Base-by-base conservation (phyloP, 2,329 filamentous ascomycete species). In the Incumbomyces delicatus region DNA sequence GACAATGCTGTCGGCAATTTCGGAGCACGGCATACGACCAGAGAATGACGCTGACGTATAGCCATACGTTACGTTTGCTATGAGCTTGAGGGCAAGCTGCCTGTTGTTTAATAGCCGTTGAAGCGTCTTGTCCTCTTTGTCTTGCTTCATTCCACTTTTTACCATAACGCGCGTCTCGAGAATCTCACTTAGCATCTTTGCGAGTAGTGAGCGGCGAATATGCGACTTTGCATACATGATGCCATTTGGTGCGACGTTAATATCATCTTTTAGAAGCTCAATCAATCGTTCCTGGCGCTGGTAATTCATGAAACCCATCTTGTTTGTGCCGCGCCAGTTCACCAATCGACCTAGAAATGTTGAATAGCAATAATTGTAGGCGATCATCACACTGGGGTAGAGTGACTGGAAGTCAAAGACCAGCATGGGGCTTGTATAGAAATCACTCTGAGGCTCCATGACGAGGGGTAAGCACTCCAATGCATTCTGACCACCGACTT, bases 331-430 rank as follows among this genome's bases (percentile, higher is more conserved):
- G n/a, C 87, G 80, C 90, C 90, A 95, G 56, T 81, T 79, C 22
- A 81, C 78, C 33, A 95, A 81, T 27, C 92, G 80, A 0, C 92
- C 92, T 0, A 96, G 73, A 57, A 89, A 98, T 0, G 92, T 98
- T 0, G 92, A 96, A 61, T 98, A 98, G 68, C 92, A 98, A 61
- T 95, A 92, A 60, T 98, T 98, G 70, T 98, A 96, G 0, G 92
- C 92, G 60, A 98, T 96, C 88, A 98, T 95, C 50, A 96, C 83
- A 64, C 89, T 95, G 0, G 92, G 92, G 55, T 98, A 98, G 40
- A 98, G 69, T 50, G 87, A 94, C 60, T 96, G 90, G 53, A 98
- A 98, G 65, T 98, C 92, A 6, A 98, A 73, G 0, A 98, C 92
- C 2, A 98, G 62, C 0, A 98, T 63, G 0, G 92, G 92, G 51